Evolutionary conservation across 768 basidiomycete genomes (phyloP), one percentile per base, ranked within the genome.

Genomic region (Coprinellus micaceus): DNA sequence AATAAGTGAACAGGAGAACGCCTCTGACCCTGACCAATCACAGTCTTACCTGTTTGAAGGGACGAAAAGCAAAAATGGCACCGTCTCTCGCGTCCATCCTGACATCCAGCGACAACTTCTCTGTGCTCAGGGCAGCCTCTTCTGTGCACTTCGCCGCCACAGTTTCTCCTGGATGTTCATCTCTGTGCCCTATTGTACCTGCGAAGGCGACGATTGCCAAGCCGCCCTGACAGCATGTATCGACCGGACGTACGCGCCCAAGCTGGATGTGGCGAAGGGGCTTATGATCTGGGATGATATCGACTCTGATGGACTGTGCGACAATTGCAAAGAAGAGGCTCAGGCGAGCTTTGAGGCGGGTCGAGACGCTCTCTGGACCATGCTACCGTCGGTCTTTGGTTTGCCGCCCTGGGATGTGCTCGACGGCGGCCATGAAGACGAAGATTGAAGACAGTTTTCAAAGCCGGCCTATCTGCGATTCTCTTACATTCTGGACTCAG

Each of bases 161-260:
- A 26, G 26, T 28, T 49, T 49, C 25, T 49, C 47, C 13, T 49
- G 47, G 47, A 49, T 49, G 47, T 49, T 49, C 47, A 25, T n/a
- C n/a, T n/a, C n/a, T n/a, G n/a, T n/a, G n/a, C n/a, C n/a, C n/a
- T n/a, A 49, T 17, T 30, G 26, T 25, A 30, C 28, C 25, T 25
- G 47, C 10, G 41, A 44, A 9, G 19, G 21, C 41, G 41, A 44
- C 2, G 21, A 28, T 49, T 28, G 47, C 7, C 30, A 15, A 17
- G 47, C 24, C 47, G 24, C 28, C 21, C 47, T 49, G 24, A 10
- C 30, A 4, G 5, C 13, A 15, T 15, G 13, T 5, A 49, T 49
- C 47, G 17, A 17, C 28, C 19, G 10, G 26, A 30, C 25, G 7
- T 49, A 26, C 28, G n/a, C 47, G 12, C 47, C 47, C 4, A 49